Evolutionary conservation across 768 basidiomycete species (phyloP), one percentile per base, ranked within the genome.

Genomic region (Hirschioporus abietinus): DNA sequence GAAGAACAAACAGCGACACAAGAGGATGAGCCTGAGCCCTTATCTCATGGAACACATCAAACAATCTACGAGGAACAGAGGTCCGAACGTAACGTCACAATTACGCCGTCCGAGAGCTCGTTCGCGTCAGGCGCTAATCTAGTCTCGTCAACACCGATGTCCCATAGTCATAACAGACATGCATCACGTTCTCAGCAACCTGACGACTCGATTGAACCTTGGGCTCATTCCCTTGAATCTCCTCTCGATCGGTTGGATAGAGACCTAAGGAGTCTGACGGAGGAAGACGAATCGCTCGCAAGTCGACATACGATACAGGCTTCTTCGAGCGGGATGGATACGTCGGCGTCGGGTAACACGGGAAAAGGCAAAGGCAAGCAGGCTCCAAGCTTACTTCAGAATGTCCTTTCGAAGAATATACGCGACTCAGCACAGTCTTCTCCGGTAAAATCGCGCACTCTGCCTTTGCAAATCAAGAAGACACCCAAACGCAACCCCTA

Each of bases 111-210:
- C 35, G 90, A 93, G 68, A 83, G 78, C 65, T 93, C 91, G 3
- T 96, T 95, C 75, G 81, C 88, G 74, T 91, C 90, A 17, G 81
- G 82, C 3, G 85, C 88, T 63, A 90, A 83, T 8, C 90, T 90
- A 0, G 80, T 89, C 65, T 90, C 91, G 0, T 94, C 92, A 1
- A 94, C 93, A 1, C 93, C 82, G 6, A 73, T 74, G 26, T 76
- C 68, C 71, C 79, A 67, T 10, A 67, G 74, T 35, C 76, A 76
- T 64, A 72, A 52, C 1, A 52, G 42, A 10, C 42, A 15, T 52
- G 12, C 42, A 74, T 59, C 35, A 35, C 64, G 63, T 67, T 68
- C 69, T 66, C 64, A 70, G 6, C 70, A 79, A 57, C 78, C 67
- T 30, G 73, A 72, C 69, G 80, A 68, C 70, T 72, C 73, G 4